phyloP scores from a whole-genome alignment of 78 protist species.

The Acrasis kona region DNA sequence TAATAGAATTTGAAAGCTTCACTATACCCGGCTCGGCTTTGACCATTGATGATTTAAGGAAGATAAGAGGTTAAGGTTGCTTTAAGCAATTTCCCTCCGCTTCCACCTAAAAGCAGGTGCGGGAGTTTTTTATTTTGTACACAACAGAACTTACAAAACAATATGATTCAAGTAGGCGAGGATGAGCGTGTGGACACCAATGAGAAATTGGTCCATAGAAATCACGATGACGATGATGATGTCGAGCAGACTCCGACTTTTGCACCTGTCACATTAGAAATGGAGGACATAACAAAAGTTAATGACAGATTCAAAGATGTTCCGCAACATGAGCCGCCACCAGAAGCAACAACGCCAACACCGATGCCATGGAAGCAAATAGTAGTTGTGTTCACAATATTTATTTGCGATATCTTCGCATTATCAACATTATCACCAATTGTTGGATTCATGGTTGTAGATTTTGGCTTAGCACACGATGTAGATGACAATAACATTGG shows the following conservation, averaged over 20 bases:
- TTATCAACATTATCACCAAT: background rate
- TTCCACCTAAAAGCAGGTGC: no score
- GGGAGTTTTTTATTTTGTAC: no score
- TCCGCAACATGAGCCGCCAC: background rate
- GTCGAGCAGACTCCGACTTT: background rate
- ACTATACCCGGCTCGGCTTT: no score
- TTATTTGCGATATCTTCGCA: background rate
- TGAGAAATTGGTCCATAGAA: background rate
- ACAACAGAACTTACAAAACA: no score
- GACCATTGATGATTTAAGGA: no score
- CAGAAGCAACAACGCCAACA: background rate
- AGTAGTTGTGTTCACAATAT: background rate
- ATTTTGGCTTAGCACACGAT: background rate
- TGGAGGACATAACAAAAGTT: background rate
- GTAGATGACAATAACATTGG: background rate
- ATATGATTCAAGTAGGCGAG: no score
- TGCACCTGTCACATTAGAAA: background rate
- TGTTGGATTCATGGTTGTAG: background rate
- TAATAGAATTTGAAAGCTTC: no score
- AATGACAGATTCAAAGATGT: background rate
- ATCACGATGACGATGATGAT: background rate
- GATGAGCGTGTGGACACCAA: no score
- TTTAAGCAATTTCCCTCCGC: no score
- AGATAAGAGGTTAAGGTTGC: no score
- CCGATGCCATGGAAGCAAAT: background rate